Evolutionary conservation across 1,139 yeast species (phyloP), one percentile per base, ranked within the genome.

Genomic region (Nakaseomyces kungkrabaensis): DNA sequence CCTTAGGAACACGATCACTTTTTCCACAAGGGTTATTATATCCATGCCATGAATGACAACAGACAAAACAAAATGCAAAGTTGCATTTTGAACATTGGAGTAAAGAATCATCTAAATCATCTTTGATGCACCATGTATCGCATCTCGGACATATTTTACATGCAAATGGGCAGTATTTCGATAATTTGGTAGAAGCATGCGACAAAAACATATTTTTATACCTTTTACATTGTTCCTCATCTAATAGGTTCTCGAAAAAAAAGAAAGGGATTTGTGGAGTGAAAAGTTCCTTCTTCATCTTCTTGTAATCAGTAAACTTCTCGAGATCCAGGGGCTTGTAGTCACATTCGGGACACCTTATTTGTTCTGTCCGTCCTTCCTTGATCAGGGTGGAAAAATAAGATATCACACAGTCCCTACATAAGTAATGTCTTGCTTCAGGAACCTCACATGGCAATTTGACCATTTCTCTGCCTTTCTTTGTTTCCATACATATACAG

Each of bases 1-100:
- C 75, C 1, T 55, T 53, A 0, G 83, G 76, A 4, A 82, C 73
- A 1, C 59, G 64, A 25, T 68, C 50, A 40, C 62, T 63, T 41
- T 59, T 63, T 13, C 72, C 70, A 59, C 85, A 80, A 27, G 63
- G 58, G 49, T 76, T 74, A 50, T 70, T 73, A 22, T 74, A 67
- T 2, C 86, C 85, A 64, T 82, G 90, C 82, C 85, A 82, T 1
- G 85, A 78, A 54, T 77, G 80, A 11, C 72, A 65, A 61, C 89
- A 82, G 36, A 72, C 72, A 53, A 72, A 71, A 59, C 89, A 82
- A 58, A 80, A 82, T 2, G 85, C 82, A 58, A 75, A 72, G 11
- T 68, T 63, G 61, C 88, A 82, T 8, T 62, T 56, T 0, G 72
- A 68, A 56, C 90, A 82, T 17, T 75, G 70, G 7, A 80, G 73